These are phyloP conservation scores for Zoysia pacifica DNA, from an alignment of 176 grass and related monocot species.

Conservation along the genomic window DNA sequence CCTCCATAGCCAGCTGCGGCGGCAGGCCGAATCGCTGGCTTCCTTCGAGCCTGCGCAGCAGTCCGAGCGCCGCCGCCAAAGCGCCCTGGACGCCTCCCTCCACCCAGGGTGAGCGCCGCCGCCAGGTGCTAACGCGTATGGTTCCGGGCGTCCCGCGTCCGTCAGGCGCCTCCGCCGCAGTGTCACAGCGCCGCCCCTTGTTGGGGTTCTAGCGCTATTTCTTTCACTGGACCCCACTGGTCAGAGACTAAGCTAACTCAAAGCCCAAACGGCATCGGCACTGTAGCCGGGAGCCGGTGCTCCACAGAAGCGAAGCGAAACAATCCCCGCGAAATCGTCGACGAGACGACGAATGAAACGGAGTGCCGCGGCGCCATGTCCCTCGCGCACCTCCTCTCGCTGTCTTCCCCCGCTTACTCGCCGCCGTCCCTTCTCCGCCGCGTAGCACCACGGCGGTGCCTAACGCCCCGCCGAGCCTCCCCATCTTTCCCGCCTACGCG, in stretches of 20 bases:
- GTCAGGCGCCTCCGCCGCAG: background rate
- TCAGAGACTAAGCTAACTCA: background rate
- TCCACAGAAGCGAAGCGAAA: slow-evolving; percentile 34
- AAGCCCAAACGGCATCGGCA: background rate
- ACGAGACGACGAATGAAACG: background rate
- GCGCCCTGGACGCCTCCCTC: background rate
- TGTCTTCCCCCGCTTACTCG: background rate
- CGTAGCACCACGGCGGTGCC: background rate
- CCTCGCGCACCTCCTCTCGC: slow-evolving; percentile 37
- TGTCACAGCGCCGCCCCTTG: background rate
- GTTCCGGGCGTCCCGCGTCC: background rate
- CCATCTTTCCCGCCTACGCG: background rate
- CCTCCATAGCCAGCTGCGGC: slow-evolving; percentile 15
- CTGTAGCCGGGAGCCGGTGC: background rate
- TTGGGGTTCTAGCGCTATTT: background rate
- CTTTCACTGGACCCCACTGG: background rate
- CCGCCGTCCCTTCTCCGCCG: background rate
- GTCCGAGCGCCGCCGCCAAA: background rate
- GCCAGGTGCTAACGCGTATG: background rate
- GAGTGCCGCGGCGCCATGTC: slow-evolving; percentile 21
- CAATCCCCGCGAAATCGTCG: slow-evolving; percentile 37
- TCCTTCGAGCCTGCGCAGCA: background rate
- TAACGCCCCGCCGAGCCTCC: background rate
- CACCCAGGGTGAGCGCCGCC: background rate
- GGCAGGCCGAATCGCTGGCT: background rate